Evolutionary conservation across 164 flowering plant genomes (phyloP).

Genomic region (Tetracentron sinense): DNA sequence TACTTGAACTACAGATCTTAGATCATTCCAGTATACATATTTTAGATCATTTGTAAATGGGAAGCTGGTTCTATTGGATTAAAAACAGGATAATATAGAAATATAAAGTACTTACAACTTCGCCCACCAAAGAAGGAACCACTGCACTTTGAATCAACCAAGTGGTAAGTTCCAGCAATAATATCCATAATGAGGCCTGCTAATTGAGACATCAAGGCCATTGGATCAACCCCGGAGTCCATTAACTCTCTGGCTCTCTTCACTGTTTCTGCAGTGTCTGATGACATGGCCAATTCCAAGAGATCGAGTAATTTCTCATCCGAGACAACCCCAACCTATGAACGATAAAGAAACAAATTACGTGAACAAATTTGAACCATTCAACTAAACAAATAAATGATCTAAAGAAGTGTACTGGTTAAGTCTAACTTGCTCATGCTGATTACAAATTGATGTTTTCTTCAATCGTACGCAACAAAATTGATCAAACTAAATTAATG

Average conservation of each 20-base stretch:
- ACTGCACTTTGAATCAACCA: constrained; percentile 37
- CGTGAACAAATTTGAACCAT: background rate
- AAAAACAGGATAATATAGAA: background rate
- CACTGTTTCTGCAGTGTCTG: constrained; percentile 92
- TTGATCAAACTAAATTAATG: too few relatives aligned
- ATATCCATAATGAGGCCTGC: constrained; percentile 97
- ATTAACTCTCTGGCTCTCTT: constrained; percentile 83
- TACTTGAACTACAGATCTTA: too few relatives aligned
- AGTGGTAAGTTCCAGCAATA: constrained; percentile 79
- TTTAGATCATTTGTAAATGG: background rate
- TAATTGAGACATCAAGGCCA: constrained; percentile 89
- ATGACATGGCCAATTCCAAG: constrained; percentile 89
- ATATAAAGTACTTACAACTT: constrained; percentile 55
- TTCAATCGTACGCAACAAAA: too few relatives aligned
- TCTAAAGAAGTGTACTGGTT: background rate
- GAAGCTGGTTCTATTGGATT: background rate
- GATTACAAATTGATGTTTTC: too few relatives aligned
- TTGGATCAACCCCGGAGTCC: constrained; percentile 92
- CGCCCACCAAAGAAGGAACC: constrained; percentile 48
- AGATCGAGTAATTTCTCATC: constrained; percentile 91
- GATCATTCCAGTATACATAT: too few relatives aligned
- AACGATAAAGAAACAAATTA: constrained; percentile 7
- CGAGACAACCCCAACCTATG: constrained; percentile 86
- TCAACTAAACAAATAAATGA: background rate
- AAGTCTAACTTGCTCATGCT: too few relatives aligned